Evolutionary conservation across 1,284 basidiomycete genomes (phyloP).

Genomic region (Clitocybe nebularis): DNA sequence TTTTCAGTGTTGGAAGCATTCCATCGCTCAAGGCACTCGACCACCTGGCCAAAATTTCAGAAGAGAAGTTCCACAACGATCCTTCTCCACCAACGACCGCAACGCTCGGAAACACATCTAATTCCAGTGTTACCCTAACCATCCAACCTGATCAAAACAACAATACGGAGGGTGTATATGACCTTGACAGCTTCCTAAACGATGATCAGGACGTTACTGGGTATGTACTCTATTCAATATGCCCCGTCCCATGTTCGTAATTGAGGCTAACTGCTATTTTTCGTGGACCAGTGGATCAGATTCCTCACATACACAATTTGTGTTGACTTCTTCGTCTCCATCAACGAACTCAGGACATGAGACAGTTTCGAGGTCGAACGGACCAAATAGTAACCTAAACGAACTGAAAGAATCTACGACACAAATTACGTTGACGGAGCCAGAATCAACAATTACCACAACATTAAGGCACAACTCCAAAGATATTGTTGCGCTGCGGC

Average conservation of each 20-base stretch:
- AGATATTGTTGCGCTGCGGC: slow-evolving; percentile 45
- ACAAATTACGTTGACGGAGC: slow-evolving; percentile 43
- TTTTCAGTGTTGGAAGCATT: slow-evolving; percentile 45
- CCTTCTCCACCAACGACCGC: slow-evolving; percentile 12
- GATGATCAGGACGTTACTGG: neutral
- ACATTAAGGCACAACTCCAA: slow-evolving; percentile 33
- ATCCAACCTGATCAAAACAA: slow-evolving; percentile 14
- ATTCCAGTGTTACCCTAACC: slow-evolving; percentile 19
- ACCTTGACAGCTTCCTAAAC: slow-evolving; percentile 1
- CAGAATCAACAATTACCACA: slow-evolving; percentile 29
- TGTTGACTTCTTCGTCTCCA: neutral
- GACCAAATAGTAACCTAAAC: slow-evolving; percentile 1
- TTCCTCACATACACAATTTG: slow-evolving; percentile 6
- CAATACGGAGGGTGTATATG: slow-evolving; percentile 15
- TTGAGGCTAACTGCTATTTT: too few relatives aligned
- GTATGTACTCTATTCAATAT: slow-evolving; percentile 1
- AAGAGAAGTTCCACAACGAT: slow-evolving; percentile 25
- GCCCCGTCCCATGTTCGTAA: too few relatives aligned
- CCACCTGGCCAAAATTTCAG: slow-evolving; percentile 37
- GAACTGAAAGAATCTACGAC: slow-evolving; percentile 18
- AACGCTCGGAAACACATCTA: slow-evolving; percentile 16
- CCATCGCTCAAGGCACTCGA: slow-evolving; percentile 41
- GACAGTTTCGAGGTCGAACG: neutral
- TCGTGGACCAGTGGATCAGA: too few relatives aligned
- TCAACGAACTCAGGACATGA: slow-evolving; percentile 1